Evolutionary conservation across 805 yeast species (phyloP), one percentile per base, ranked within the genome.

Genomic region (Zygoascus biomembranicola): DNA sequence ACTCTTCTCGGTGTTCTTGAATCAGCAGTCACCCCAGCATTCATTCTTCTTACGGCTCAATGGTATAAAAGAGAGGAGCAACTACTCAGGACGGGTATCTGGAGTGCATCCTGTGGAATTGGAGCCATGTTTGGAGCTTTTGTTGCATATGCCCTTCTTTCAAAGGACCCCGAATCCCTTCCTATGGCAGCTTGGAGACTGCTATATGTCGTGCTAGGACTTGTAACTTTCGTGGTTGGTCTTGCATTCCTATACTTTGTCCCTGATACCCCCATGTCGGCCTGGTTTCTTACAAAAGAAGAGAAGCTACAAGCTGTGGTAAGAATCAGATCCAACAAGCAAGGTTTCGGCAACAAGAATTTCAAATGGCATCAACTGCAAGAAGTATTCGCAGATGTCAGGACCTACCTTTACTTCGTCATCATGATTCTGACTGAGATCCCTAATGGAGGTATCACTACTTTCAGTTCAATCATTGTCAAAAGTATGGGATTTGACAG

Each of bases 1-100:
- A 73, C 74, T 4, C 59, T 79, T 42, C 63, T 80, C 28, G 85
- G 85, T 13, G 64, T 73, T 55, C 66, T 79, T 1, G 86, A 81
- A 62, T 70, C 79, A 53, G 70, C 75, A 20, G 76, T 82, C 19
- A 77, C 81, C 23, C 87, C 88, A 2, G 77, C 82, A 3, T 79
- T 79, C 66, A 77, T 80, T 32, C 69, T 79, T 32, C 63, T 82
- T 48, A 82, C 85, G 2, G 67, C 79, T 26, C 82, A 79, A 64
- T 82, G 81, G 77, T 82, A 80, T 73, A 75, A 70, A 55, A 59
- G 68, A 18, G 59, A 61, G 32, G 70, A 70, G 57, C 79, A 81
- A 49, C 84, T 84, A 19, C 41, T 56, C 50, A 64, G 80, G 48
- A 63, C 71, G 1, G 66, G 73, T 26, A 56, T 72, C 20, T 77